phyloP scores from a whole-genome alignment of 2,329 filamentous ascomycete species.

The Fusarium nodosum region DNA sequence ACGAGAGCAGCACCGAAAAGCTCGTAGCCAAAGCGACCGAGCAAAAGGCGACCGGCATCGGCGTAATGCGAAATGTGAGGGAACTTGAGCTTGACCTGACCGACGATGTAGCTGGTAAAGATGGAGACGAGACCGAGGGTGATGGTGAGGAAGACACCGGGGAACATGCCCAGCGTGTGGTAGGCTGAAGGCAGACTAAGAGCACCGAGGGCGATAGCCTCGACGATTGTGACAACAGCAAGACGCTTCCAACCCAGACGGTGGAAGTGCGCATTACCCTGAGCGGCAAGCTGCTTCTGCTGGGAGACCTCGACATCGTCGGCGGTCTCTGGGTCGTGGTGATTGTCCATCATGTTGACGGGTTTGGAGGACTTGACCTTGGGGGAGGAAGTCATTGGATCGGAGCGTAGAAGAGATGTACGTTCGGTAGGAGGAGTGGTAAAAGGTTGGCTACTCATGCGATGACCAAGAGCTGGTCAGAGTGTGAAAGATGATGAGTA shows the following conservation, averaged over 20 bases:
- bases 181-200: conserved; percentile 64
- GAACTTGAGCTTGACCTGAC: conserved; percentile 62
- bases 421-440: conserved; percentile 17
- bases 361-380: conserved; percentile 21
- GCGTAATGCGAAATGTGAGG: conserved; percentile 63
- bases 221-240: conserved; percentile 40
- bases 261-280: conserved; percentile 41
- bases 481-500: not conserved
- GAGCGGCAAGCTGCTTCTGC: conserved; percentile 38
- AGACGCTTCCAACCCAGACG: conserved; percentile 44
- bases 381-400: conserved; percentile 22
- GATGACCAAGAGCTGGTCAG: conserved; percentile 8
- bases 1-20: conserved; percentile 72
- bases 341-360: conserved; percentile 36
- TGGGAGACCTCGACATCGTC: conserved; percentile 38
- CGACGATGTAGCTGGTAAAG: conserved; percentile 62
- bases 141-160: conserved; percentile 59
- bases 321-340: conserved; percentile 17
- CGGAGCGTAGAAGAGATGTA: conserved; percentile 16
- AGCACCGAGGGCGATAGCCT: conserved; percentile 39
- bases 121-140: conserved; percentile 61
- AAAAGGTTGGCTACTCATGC: conserved; percentile 24
- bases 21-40: conserved; percentile 71
- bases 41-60: conserved; percentile 66
- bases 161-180: conserved; percentile 66